Evolutionary conservation across 148 eudicot genomes (phyloP), one percentile per base, ranked within the genome.

Genomic region (Camellia granthamiana): DNA sequence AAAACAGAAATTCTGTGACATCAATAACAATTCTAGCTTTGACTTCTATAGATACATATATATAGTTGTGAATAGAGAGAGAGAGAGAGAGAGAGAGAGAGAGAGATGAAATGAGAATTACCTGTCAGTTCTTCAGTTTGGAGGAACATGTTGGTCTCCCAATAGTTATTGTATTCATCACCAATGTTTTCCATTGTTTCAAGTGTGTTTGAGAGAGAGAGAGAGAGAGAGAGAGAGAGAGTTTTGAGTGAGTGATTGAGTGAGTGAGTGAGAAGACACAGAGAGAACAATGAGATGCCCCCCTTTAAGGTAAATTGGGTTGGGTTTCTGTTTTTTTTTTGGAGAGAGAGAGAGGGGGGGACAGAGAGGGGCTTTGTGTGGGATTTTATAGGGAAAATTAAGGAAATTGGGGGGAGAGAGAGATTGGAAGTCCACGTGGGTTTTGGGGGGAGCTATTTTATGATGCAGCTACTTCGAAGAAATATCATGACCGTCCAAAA

Each of bases 61-160:
- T 30, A 30, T 30, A 30, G 38, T 30, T 30, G 38, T 30, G 38
- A 30, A 30, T 30, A 30, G n/a, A n/a, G n/a, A n/a, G n/a, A n/a
- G n/a, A n/a, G n/a, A n/a, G n/a, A n/a, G n/a, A n/a, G n/a, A n/a
- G n/a, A 30, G 38, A 30, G 38, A 30, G 38, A 30, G 38, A 30
- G 38, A 30, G 38, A 30, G 38, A 11, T 60, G 63, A 60, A 3
- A 60, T 30, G 63, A 60, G n/a, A n/a, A 18, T 44, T 80, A 91
- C 93, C 93, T 77, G 73, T 89, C 91, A 43, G 77, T 77, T 93
- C 93, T 83, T 88, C 90, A 1, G 84, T 60, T 51, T 85, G 92
- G 72, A 86, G 80, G 69, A 87, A 85, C 87, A 86, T 86, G 46
- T 83, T 88, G 68, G 94, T 83, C 77, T 91, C 97, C 97, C 97